These are phyloP conservation scores for Trematosphaeria pertusa DNA, from an alignment of 2,329 filamentous ascomycete genomes.

Conservation along the genomic window DNA sequence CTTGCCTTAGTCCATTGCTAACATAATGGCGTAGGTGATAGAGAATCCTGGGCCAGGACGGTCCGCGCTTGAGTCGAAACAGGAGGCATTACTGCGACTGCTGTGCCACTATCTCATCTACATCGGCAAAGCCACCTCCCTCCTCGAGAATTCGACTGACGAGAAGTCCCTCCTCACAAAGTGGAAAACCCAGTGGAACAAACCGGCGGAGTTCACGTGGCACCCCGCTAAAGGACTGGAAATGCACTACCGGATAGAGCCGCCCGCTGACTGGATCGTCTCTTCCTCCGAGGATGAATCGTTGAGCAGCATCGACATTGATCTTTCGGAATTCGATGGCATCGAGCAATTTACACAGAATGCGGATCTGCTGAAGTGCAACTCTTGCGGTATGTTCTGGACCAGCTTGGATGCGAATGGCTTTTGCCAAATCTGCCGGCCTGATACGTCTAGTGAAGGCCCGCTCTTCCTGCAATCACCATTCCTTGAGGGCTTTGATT, in stretches of 20 bases:
- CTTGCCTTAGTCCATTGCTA: not conserved
- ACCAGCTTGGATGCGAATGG: conserved; percentile 7
- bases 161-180: conserved; percentile 16
- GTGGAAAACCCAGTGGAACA: conserved; percentile 24
- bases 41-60: conserved; percentile 3
- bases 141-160: conserved; percentile 15
- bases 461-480: no score
- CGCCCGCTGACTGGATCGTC: conserved; percentile 21
- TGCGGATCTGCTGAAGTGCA: conserved; percentile 20
- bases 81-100: conserved; percentile 21
- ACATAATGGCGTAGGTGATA: conserved; percentile 7
- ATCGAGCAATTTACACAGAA: conserved; percentile 15
- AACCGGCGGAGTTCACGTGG: conserved; percentile 27
- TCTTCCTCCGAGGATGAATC: conserved; percentile 22
- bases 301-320: conserved; percentile 23
- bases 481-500: no score
- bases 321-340: conserved; percentile 20
- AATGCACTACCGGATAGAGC: conserved; percentile 26
- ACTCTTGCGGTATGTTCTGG: conserved; percentile 19
- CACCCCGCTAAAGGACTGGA: conserved; percentile 17
- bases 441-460: no score
- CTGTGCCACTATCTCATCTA: conserved; percentile 28
- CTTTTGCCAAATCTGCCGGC: conserved; percentile 9
- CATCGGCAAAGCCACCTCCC: conserved; percentile 24
- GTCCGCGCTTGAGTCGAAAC: conserved; percentile 12